These are phyloP conservation scores for Chaetomidium leptoderma DNA, from an alignment of 495 filamentous ascomycete species.

Conservation along the genomic window DNA sequence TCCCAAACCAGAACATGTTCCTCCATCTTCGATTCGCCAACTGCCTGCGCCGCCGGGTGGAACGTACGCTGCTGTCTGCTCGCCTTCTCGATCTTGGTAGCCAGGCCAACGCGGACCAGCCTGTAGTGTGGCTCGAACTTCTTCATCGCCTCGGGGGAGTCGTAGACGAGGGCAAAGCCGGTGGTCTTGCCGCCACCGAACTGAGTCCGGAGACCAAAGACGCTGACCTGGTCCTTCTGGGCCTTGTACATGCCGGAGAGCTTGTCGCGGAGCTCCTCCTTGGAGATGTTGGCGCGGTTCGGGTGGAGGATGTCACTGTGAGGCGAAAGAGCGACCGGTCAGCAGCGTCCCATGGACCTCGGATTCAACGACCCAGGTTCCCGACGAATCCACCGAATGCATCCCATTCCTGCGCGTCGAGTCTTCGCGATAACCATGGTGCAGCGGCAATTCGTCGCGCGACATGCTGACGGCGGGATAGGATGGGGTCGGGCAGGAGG, in stretches of 20 bases:
- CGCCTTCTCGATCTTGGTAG: slow-evolving; percentile 89
- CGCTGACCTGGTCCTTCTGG: slow-evolving; percentile 90
- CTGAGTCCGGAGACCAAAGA: slow-evolving; percentile 97
- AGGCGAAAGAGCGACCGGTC: slow-evolving; percentile 10
- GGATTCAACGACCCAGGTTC: neutral
- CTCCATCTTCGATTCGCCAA: neutral
- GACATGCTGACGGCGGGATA: neutral
- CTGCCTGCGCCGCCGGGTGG: neutral
- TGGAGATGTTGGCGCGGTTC: slow-evolving; percentile 94
- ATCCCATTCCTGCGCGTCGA: neutral
- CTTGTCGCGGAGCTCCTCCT: slow-evolving; percentile 95
- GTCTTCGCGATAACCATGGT: neutral
- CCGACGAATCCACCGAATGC: neutral
- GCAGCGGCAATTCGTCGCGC: slow-evolving; percentile 11
- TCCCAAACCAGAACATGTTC: neutral
- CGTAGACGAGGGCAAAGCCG: slow-evolving; percentile 98
- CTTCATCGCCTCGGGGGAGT: slow-evolving; percentile 94
- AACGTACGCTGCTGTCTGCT: slow-evolving; percentile 98
- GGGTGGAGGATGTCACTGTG: slow-evolving; percentile 98
- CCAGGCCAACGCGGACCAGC: slow-evolving; percentile 84
- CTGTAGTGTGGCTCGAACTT: slow-evolving; percentile 99
- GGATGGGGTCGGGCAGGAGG: slow-evolving; percentile 11
- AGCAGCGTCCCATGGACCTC: slow-evolving; percentile 11
- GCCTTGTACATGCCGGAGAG: slow-evolving; percentile 95
- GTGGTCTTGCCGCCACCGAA: slow-evolving; percentile 99